Base-by-base conservation (phyloP, 2,329 filamentous ascomycete species). In the Exophiala mesophila region DNA sequence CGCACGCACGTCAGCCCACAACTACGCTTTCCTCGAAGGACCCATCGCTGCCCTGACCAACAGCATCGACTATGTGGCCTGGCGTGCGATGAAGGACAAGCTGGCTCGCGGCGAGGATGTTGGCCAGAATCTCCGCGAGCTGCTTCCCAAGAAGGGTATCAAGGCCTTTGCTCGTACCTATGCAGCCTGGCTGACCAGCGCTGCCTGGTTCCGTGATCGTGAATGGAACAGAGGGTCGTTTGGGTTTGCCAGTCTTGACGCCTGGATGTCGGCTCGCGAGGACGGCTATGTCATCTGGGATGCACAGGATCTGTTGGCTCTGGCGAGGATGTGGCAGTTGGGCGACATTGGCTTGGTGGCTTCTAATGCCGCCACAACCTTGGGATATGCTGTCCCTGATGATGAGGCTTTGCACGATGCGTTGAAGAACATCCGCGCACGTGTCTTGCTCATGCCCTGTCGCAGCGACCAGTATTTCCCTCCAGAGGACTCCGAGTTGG, bases 21-120 rank as follows among this genome's bases (percentile, higher is more conserved):
- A 72, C 45, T 66, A 65, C 32, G 65, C 70, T 13, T 72, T 73
- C 42, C 52, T 73, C 4, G 70, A 73, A 48, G 70, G 70, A 0
- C 69, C 70, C 0, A 67, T 65, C 15, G 58, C 64, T 5, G 69
- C 68, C 1, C 58, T 73, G 10, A 53, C 63, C 12, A 62, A 63
- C 21, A 61, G 63, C 0, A 43, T 61, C 24, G 70, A 73, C 49
- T 72, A 71, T 49, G 54, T 57, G 16, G 53, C 53, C 2, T 53
- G 48, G 46, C 41, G 29, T 24, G 48, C 52, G 24, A 50, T 53
- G 41, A 54, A 52, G 48, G 39, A 36, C 8, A 53, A 50, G 28
- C 12, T 42, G 6, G 51, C 50, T 3, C 26, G 34, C 9, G 53
- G 51, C 4, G 53, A 53, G 9, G 55, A 59, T 7, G 56, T 59